Evolutionary conservation across 352 stramenopile genomes (phyloP).

Genomic region (Phytophthora litchii): DNA sequence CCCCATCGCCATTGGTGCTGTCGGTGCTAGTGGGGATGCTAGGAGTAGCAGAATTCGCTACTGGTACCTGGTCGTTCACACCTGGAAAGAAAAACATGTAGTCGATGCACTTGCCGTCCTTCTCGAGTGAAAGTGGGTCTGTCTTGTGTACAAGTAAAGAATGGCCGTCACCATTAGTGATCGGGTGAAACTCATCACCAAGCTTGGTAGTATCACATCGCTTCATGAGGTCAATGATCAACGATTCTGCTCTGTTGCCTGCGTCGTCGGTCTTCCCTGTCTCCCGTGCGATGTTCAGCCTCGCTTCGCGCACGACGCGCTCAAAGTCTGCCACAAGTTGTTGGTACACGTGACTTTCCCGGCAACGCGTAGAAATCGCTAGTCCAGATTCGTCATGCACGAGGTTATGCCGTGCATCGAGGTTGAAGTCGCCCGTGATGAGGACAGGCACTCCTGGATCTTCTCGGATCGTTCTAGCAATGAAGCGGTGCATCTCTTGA

Average conservation of each 20-base stretch:
- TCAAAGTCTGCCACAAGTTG: slow-evolving; percentile 59
- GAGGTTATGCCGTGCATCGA: slow-evolving; percentile 79
- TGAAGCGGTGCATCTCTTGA: slow-evolving; percentile 66
- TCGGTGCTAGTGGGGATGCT: slow-evolving; percentile 16
- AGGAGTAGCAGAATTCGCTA: background rate
- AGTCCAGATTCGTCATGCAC: slow-evolving; percentile 40
- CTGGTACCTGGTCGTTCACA: slow-evolving; percentile 29
- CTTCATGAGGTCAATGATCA: slow-evolving; percentile 78
- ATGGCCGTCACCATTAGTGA: slow-evolving; percentile 85
- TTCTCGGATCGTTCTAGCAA: slow-evolving; percentile 50
- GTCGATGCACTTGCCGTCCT: slow-evolving; percentile 87
- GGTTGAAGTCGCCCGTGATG: slow-evolving; percentile 82
- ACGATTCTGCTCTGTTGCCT: slow-evolving; percentile 10
- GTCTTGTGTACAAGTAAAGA: slow-evolving; percentile 57
- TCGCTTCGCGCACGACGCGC: slow-evolving; percentile 39
- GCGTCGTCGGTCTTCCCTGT: slow-evolving; percentile 14
- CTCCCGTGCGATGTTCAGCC: slow-evolving; percentile 28
- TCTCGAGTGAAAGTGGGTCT: slow-evolving; percentile 50
- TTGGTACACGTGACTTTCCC: slow-evolving; percentile 67
- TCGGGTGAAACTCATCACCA: slow-evolving; percentile 56
- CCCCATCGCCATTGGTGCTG: slow-evolving; percentile 12
- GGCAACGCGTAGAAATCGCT: slow-evolving; percentile 44
- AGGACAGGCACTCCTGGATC: slow-evolving; percentile 64
- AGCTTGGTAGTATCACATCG: slow-evolving; percentile 56
- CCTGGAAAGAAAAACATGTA: slow-evolving; percentile 82